Base-by-base conservation (phyloP, 2,329 filamentous ascomycete genomes). In the Penicillium sp. region DNA sequence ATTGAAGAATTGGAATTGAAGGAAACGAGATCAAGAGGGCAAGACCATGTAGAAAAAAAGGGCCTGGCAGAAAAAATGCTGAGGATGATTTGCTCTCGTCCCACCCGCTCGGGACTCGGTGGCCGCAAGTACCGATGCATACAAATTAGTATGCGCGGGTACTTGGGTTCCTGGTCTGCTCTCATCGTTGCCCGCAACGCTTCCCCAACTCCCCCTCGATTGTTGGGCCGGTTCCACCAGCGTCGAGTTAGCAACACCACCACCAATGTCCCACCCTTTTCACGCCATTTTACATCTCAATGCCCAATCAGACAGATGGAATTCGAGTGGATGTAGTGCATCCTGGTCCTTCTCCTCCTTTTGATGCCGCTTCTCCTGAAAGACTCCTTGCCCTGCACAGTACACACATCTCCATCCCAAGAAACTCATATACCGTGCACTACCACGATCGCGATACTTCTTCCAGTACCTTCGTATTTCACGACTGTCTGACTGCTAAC, bases 201-300 rank as follows among this genome's bases (percentile, higher is more conserved):
- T 63, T 58, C 65, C 68, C 63, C 68, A 68, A 69, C 66, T 68
- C 58, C 56, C 49, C 57, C 56, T 47, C 58, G 62, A 69, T 67
- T 70, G 68, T 70, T 70, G 68, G 66, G 68, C 67, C 63, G 58
- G 59, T 54, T 63, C 59, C 66, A 69, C 67, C 28, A 4, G n/a
- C 22, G 31, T 31, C 31, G 31, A 31, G 31, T 1, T 31, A 66
- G 65, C 51, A 53, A 22, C 39, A 28, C 51, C 20, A 31, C 51
- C 58, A 41, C 35, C 12, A 31, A 28, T 4, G 17, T 64, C 64
- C 64, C 62, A 62, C 63, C 53, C 57, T 39, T 60, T 62, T 6
- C 37, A 53, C 51, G 51, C 51, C 50, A 53, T 17, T 48, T 48
- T 31, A 6, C 4, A 31, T 11, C 15, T 8, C 17, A 15, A n/a